Base-by-base conservation (phyloP, 805 yeast species). In the Saccharomycopsis fibuligera region DNA sequence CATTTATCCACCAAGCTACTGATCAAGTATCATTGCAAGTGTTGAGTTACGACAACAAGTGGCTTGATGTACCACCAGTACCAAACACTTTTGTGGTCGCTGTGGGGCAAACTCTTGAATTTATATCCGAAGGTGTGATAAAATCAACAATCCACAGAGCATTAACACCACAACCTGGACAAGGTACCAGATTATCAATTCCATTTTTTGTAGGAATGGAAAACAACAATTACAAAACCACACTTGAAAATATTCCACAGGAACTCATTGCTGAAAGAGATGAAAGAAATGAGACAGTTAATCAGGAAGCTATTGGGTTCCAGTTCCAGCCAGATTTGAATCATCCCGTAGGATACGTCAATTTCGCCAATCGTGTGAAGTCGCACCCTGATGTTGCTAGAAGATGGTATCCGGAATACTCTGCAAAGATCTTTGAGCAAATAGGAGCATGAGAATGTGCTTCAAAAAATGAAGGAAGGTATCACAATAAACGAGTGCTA, bases 31-130 rank as follows among this genome's bases (percentile, higher is more conserved):
- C 82, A 1, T 64, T 79, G 33, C 80, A 79, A 55, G 83, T 78
- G 8, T 74, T 76, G 51, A 74, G 74, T 52, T 69, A 72, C 51
- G 69, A 73, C 43, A 82, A 82, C 8, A 62, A 73, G 23, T 79
- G 85, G 85, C 62, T 79, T 29, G 64, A 72, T 4, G 81, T 78
- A 8, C 73, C 75, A 1, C 76, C 79, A 24, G 57, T 74, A 12
- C 69, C 71, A 0, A 68, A 68, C 22, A 62, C 76, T 1, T 65
- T 76, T 41, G 83, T 79, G 5, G 79, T 79, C 2, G 77, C 76
- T 54, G 78, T 72, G 14, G 84, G 83, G 12, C 83, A 78, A 57
- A 78, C 82, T 2, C 67, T 79, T 38, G 83, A 79, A 58, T 80
- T 81, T 1, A 62, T 79, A 35, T 74, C 82, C 4, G 70, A 70